A percentile compares a stretch with the other conserved stretches of the same genome.
phyloP scores from a whole-genome alignment of 2,329 filamentous ascomycete species.

The Alternaria conjuncta region DNA sequence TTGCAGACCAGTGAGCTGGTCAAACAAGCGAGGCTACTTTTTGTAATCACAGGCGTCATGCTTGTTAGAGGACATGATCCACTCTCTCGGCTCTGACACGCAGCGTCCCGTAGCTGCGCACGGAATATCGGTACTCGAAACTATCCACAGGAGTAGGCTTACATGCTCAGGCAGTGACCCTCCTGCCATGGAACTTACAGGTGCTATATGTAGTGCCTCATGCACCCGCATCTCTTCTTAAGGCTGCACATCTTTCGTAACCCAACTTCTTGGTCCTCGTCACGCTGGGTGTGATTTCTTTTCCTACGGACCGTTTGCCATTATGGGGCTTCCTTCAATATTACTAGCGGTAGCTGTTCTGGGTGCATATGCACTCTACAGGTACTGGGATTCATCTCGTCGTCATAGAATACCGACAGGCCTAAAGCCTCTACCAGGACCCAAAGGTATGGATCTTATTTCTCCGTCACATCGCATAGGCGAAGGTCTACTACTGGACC shows the following conservation, averaged over 20 bases:
- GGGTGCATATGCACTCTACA: constrained; percentile 38
- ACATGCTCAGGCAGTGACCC: constrained; percentile 19
- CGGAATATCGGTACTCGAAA: constrained; percentile 32
- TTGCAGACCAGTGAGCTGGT: constrained; percentile 18
- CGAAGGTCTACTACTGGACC: background rate
- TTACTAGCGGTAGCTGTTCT: constrained; percentile 31
- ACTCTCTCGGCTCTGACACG: constrained; percentile 26
- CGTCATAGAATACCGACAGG: constrained; percentile 40
- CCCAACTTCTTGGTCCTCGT: constrained; percentile 12
- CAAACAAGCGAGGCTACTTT: constrained; percentile 18
- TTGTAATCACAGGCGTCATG: constrained; percentile 7
- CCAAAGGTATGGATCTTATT: constrained; percentile 44
- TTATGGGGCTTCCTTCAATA: constrained; percentile 43
- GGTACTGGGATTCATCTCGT: constrained; percentile 32
- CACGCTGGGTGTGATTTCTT: constrained; percentile 4
- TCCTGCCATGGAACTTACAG: constrained; percentile 22
- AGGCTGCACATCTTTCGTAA: constrained; percentile 17
- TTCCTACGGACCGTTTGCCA: constrained; percentile 15
- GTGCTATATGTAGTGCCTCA: constrained; percentile 39
- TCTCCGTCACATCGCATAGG: constrained; percentile 1
- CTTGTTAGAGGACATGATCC: constrained; percentile 24
- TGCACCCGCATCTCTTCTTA: constrained; percentile 14
- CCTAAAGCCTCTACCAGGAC: constrained; percentile 49
- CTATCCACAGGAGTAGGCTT: constrained; percentile 22
- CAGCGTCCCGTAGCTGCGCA: constrained; percentile 22